Percentiles rank a stretch among this genome's conserved stretches.
Evolutionary conservation across 2,329 filamentous ascomycete species (phyloP).

Genomic region (Cladorrhinum sp.): DNA sequence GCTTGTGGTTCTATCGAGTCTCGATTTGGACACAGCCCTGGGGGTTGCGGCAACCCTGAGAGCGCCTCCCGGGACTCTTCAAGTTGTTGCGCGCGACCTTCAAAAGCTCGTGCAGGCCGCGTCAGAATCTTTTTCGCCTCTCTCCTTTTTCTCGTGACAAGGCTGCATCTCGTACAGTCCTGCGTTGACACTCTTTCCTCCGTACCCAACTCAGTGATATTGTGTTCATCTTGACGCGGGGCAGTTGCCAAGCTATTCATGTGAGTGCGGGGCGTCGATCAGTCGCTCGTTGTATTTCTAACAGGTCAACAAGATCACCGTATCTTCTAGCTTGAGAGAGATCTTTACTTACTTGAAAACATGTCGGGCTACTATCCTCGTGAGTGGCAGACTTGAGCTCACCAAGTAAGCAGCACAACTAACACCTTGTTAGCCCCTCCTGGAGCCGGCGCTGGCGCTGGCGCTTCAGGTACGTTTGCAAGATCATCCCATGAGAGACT

Average conservation of each 20-base stretch:
- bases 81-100: constrained; percentile 13
- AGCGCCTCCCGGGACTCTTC: background rate
- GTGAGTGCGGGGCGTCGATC: constrained; percentile 19
- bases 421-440: constrained; percentile 23
- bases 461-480: constrained; percentile 22
- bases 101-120: constrained; percentile 8
- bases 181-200: background rate
- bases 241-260: background rate
- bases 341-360: background rate
- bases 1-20: constrained; percentile 17
- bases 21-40: constrained; percentile 19
- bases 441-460: constrained; percentile 22
- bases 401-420: constrained; percentile 8
- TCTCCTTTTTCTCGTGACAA: background rate
- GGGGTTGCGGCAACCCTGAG: constrained; percentile 6
- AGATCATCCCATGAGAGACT: background rate
- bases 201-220: background rate
- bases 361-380: constrained; percentile 29
- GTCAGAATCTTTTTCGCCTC: background rate
- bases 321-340: background rate
- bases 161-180: background rate
- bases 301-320: background rate
- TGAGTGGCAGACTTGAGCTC: constrained; percentile 13
- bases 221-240: constrained; percentile 1
- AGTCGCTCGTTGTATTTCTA: background rate